Base-by-base conservation (phyloP, 2,329 filamentous ascomycete species). In the Davidsoniella neocaledoniae region DNA sequence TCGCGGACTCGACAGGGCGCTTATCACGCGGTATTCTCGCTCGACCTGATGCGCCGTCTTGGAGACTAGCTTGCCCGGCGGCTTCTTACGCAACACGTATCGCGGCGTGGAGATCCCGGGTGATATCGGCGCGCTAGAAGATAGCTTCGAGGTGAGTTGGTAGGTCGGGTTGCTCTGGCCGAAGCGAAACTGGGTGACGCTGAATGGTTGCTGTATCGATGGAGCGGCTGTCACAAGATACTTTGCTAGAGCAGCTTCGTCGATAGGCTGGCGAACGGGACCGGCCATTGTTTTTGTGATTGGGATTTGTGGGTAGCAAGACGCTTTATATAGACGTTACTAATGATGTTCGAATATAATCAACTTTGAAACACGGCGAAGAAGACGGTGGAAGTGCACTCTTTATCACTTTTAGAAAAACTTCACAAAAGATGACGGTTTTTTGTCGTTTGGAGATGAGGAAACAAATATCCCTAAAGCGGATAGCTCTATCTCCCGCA, bases 101-200 rank as follows among this genome's bases (percentile, higher is more conserved):
- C 80, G 79, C 57, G 70, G 64, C 47, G 79, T 77, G 61, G 79
- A 72, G 56, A 77, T 71, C 14, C 25, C 16, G 7, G 38, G 38
- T 2, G 29, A 43, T 17, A 33, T 33, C 16, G 36, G 10, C 17
- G 39, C 16, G 36, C 7, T 12, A 14, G 46, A 19, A 5, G 45
- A 19, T 14, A 23, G 38, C 5, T 29, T 26, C 48, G 79, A 79
- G 14, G 80, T 94, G 60, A 96, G 73, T 60, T 90, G 86, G 68
- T 96, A 98, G 2, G 91, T 98, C 42, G 91, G 91, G 63, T 96
- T 98, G 52, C 86, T 94, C 68, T 96, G 91, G 53, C 91, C 91
- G 63, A 93, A 96, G 59, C 88, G 86, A 63, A 96, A 98, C 85
- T 96, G 46, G 16, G 42, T 23, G 37, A 52, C 29, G 46, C 42